Evolutionary conservation across 2,329 filamentous ascomycete species (phyloP).

Genomic region (Cucurbitaria berberidis): DNA sequence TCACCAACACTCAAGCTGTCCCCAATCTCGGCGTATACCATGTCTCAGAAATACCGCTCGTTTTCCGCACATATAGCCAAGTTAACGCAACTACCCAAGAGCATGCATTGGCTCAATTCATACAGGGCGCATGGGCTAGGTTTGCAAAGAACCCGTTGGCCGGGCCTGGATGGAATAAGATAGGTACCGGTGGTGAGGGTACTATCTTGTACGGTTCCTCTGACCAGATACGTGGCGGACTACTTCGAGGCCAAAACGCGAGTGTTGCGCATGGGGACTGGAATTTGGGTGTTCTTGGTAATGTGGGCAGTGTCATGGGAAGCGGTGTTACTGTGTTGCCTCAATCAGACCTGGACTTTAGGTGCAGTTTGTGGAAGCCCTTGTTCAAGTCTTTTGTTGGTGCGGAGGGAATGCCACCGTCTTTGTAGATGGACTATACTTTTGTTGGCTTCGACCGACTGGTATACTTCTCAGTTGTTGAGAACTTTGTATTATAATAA

Average conservation of each 20-base stretch:
- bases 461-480: not conserved
- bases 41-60: conserved; percentile 28
- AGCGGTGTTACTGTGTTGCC: conserved; percentile 24
- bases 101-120: conserved; percentile 21
- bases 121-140: conserved; percentile 33
- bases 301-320: conserved; percentile 21
- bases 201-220: conserved; percentile 18
- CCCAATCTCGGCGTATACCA: conserved; percentile 28
- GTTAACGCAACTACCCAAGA: conserved; percentile 28
- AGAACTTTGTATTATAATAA: not conserved
- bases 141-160: conserved; percentile 36
- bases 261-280: conserved; percentile 16
- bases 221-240: conserved; percentile 11
- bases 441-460: no score
- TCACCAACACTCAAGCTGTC: conserved; percentile 27
- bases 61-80: conserved; percentile 29
- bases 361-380: conserved; percentile 21
- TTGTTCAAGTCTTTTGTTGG: conserved; percentile 24
- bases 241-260: conserved; percentile 6
- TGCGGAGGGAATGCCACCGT: conserved; percentile 13
- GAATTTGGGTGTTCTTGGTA: conserved; percentile 24
- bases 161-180: conserved; percentile 33
- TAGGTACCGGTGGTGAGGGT: conserved; percentile 23
- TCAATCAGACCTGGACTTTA: conserved; percentile 19
- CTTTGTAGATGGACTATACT: conserved; percentile 23